These are phyloP conservation scores for Nicotiana benthamiana DNA, from an alignment of 257 asterid genomes.

Conservation along the genomic window DNA sequence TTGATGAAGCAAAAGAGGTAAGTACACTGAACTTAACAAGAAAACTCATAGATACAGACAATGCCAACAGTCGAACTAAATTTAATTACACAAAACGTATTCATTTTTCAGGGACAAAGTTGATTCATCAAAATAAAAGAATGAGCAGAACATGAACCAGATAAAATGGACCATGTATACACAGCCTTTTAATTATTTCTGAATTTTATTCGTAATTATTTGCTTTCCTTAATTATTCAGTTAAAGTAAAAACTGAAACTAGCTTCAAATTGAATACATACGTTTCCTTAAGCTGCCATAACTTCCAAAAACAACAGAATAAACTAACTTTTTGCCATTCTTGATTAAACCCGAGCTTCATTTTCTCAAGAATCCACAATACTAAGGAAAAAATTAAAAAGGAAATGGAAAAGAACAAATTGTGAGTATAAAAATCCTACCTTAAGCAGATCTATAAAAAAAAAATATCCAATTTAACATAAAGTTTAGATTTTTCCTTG, in stretches of 20 bases:
- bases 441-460: slow-evolving; percentile 4
- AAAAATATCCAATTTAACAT: not conserved
- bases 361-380: not conserved
- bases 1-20: not conserved
- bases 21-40: not conserved
- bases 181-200: not conserved
- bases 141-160: not conserved
- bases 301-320: not conserved
- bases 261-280: not conserved
- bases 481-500: not conserved
- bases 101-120: not conserved
- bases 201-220: not conserved
- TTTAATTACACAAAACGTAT: not conserved
- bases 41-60: not conserved
- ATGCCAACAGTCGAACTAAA: not conserved
- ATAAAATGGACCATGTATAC: not conserved
- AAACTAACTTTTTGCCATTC: not conserved
- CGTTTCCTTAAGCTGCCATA: not conserved
- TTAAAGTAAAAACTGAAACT: not conserved
- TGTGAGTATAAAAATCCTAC: slow-evolving; percentile 3
- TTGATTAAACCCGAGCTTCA: not conserved
- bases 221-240: not conserved
- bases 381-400: not conserved
- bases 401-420: not conserved
- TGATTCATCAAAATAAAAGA: no score